phyloP scores from a whole-genome alignment of 306 rosid genomes.

The Cucurbita argyrosperma region DNA sequence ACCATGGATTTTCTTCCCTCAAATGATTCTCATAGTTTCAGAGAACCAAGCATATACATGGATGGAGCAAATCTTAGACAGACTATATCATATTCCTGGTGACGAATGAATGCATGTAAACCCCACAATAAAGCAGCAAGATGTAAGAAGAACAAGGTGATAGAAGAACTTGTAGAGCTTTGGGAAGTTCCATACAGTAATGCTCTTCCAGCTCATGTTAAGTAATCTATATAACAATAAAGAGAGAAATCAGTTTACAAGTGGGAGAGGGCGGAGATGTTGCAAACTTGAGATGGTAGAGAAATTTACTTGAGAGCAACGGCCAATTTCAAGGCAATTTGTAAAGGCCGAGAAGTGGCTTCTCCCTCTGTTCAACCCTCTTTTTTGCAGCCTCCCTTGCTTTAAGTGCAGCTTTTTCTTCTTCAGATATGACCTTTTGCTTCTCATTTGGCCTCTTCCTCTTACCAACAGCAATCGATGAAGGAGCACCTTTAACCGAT shows the following conservation, averaged over 20 bases:
- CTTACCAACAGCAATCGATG: conserved; percentile 70
- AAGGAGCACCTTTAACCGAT: conserved; percentile 55
- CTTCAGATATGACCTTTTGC: conserved; percentile 44
- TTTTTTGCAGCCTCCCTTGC: conserved; percentile 97
- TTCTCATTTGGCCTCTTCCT: conserved; percentile 62
- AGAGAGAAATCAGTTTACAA: not conserved
- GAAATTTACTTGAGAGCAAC: conserved; percentile 6
- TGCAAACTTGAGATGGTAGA: not conserved
- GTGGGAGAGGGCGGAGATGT: not conserved
- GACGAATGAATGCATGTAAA: not conserved
- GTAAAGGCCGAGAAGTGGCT: conserved; percentile 81
- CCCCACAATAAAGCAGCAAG: not conserved
- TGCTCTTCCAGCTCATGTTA: not conserved
- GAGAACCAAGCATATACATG: not conserved
- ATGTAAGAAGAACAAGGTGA: not conserved
- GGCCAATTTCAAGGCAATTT: conserved; percentile 30
- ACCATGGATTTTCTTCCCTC: not conserved
- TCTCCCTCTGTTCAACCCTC: conserved; percentile 85
- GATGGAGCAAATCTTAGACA: not conserved
- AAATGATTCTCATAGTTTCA: not conserved
- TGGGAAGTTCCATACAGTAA: conserved; percentile 2
- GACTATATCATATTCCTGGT: not conserved
- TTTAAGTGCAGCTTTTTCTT: conserved; percentile 86
- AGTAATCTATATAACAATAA: not conserved
- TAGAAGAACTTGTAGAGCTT: not conserved